Evolutionary conservation across 2,329 filamentous ascomycete genomes (phyloP).

Genomic region (Grosmannia serpens): DNA sequence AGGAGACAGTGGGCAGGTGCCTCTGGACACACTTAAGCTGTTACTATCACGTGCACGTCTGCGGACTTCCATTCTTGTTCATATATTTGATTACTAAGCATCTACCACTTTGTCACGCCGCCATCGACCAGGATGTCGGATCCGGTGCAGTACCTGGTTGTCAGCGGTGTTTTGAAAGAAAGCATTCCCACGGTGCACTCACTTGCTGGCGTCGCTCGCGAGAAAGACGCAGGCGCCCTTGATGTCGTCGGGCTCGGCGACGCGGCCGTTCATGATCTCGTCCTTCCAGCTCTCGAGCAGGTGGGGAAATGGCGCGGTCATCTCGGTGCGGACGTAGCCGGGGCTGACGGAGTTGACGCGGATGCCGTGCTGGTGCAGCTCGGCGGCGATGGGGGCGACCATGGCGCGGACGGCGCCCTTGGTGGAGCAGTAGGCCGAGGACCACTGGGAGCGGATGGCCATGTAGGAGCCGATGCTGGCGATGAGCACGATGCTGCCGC

Average conservation of each 20-base stretch:
- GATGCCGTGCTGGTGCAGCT: constrained; percentile 50
- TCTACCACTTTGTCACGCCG: constrained; percentile 11
- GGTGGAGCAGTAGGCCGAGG: constrained; percentile 54
- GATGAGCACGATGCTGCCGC: constrained; percentile 45
- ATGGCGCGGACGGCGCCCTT: constrained; percentile 56
- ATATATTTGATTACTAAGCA: background rate
- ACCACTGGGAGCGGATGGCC: constrained; percentile 49
- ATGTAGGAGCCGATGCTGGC: constrained; percentile 44
- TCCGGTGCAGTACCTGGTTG: constrained; percentile 7
- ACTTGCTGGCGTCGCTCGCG: constrained; percentile 45
- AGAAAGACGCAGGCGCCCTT: constrained; percentile 50
- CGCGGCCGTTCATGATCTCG: constrained; percentile 60
- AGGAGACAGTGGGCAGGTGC: too few relatives aligned
- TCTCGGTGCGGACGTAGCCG: constrained; percentile 57
- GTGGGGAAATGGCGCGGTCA: constrained; percentile 61
- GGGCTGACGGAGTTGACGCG: constrained; percentile 56
- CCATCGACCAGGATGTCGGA: constrained; percentile 10
- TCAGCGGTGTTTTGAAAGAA: background rate
- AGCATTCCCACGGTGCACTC: background rate
- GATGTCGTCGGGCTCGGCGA: constrained; percentile 47
- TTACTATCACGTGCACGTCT: too few relatives aligned
- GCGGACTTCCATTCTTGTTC: background rate
- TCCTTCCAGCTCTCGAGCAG: constrained; percentile 49
- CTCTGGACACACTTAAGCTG: too few relatives aligned
- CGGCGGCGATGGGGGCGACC: constrained; percentile 47